Base-by-base conservation (phyloP, 495 filamentous ascomycete species). In the Penicillium roqueforti region DNA sequence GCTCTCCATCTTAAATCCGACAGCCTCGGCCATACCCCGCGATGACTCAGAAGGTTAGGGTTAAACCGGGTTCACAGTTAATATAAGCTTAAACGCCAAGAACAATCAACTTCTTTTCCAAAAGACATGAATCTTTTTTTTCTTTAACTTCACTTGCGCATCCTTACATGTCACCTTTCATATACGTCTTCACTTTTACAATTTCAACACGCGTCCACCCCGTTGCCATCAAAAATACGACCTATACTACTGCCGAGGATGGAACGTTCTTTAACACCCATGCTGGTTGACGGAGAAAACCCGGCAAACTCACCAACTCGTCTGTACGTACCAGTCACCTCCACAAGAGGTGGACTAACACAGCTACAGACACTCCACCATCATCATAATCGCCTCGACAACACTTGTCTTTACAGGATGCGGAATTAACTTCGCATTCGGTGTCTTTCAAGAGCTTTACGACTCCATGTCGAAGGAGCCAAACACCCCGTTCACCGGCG, bases 381-480 rank as follows among this genome's bases (percentile, higher is more conserved):
- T 68, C 23, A 63, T 68, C 6, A 45, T 72, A 0, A 25, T 60
- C n/a, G 57, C 69, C 13, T 70, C 71, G 20, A 69, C 64, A 13
- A 53, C 59, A 8, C 55, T 74, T 4, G 60, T 67, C 6, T 74
- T 77, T 42, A 74, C 71, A 25, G 63, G 62, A 47, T 77, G 72
- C 34, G 75, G 72, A 13, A 62, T 76, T 16, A 69, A 71, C 48
- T 78, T 78, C 49, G 60, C 72, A 9, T 77, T 75, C 37, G 75
- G 75, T 19, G 65, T 78, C 25, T 78, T 72, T 44, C 72, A 78
- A 64, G 71, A 68, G 7, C 66, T 77, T 0, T 78, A 76, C 51
- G 72, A 77, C 37, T 59, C 66, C 10, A 62, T 77, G 61, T 54
- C 68, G 3, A 57, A 56, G 20, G 40, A 63, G 2, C 58, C 58